Evolutionary conservation across 257 asterid species (phyloP), one percentile per base, ranked within the genome.

Genomic region (Ehretia macrophylla): DNA sequence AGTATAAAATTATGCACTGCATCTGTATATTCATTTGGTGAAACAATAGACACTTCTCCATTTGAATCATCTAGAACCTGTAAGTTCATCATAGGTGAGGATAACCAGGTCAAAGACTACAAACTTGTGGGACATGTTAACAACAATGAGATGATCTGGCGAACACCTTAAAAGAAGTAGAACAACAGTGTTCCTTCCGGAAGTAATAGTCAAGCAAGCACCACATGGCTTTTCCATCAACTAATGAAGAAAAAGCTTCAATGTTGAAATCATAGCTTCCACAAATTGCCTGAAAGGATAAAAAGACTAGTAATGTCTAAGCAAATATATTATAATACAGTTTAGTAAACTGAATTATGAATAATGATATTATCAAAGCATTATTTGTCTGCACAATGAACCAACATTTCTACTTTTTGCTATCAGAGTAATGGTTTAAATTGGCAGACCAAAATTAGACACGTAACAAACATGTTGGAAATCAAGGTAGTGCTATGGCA

Each of bases 221-320:
- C 99, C 99, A 92, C 97, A 92, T 84, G 69, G 96, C 99, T 68
- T 83, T 88, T 73, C 99, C 99, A 60, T 92, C 99, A 77, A 84
- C 65, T 67, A 92, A 67, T 52, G 96, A 81, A 60, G 96, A 79
- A 60, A 85, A 85, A 35, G 70, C 81, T 63, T 84, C 89, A 53
- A 88, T 73, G 73, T 81, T 86, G 58, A 89, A 75, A 67, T 85
- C 82, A 27, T 92, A 84, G 62, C 85, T 79, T 61, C 73, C 85
- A 68, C 97, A 86, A 53, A 88, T 81, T 58, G 95, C 97, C 99
- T 88, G 89, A 75, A 70, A 68, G 19, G 62, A 27, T n/a, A 46
- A 58, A 59, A 68, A 63, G 17, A 17, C 9, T 56, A 11, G 17
- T 53, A 8, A 42, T 37, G 18, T 40, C 5, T 22, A 4, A 32